These are phyloP conservation scores for Gilbertella persicaria DNA, from an alignment of 371 early-diverging fungal genomes.

Conservation along the genomic window DNA sequence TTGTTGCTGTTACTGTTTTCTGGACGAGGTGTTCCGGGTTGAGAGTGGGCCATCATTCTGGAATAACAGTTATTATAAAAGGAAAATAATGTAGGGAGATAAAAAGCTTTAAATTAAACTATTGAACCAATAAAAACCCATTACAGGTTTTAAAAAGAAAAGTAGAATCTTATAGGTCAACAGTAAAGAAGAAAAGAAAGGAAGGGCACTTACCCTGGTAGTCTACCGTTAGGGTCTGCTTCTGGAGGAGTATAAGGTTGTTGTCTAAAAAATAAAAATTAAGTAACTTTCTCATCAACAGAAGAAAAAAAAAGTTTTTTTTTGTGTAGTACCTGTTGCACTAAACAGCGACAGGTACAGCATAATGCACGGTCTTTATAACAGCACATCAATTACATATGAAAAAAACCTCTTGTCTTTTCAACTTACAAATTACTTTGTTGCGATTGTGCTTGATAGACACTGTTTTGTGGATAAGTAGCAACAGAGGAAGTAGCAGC, in stretches of 20 bases:
- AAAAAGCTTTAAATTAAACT: not conserved
- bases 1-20: conserved; percentile 3
- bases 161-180: not conserved
- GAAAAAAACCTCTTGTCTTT: not conserved
- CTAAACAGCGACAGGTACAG: conserved; percentile 30
- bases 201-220: conserved; percentile 21
- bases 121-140: not conserved
- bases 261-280: not conserved
- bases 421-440: not conserved
- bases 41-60: conserved; percentile 31
- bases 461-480: not conserved
- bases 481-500: not conserved
- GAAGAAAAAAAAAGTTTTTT: too few relatives aligned
- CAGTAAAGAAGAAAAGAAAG: not conserved
- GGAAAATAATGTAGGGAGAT: not conserved
- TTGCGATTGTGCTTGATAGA: not conserved
- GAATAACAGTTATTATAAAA: not conserved
- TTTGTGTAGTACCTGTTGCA: conserved; percentile 24
- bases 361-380: conserved; percentile 10
- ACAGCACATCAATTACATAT: not conserved
- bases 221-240: conserved; percentile 11
- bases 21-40: conserved; percentile 34
- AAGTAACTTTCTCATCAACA: not conserved
- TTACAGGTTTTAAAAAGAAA: conserved; percentile 1
- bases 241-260: conserved; percentile 4